Base-by-base conservation (phyloP, 345 rosid species). In the Linum trigynum region DNA sequence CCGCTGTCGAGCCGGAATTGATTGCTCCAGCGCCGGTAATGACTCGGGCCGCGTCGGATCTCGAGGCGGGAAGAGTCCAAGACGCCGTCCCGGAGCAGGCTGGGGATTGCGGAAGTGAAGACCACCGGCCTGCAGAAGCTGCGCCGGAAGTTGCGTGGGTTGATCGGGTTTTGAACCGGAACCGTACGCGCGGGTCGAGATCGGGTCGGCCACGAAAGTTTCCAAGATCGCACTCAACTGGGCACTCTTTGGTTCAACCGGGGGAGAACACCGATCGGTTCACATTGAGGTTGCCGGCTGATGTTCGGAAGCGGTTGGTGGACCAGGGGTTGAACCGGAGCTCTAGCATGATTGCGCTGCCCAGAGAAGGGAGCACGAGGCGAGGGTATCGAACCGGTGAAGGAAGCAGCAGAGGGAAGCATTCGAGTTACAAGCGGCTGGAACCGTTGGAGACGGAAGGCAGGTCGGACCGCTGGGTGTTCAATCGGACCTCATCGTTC, bases 201-300 rank as follows among this genome's bases (percentile, higher is more conserved):
- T 81, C 86, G 0, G 65, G 62, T 38, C 59, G 77, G 68, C 41
- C 76, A 62, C 78, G 74, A 45, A 71, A 64, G 65, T 80, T 83
- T 40, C 70, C 82, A 7, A 81, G 95, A 38, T 94, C 99, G 1
- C 97, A 94, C 65, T 83, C 99, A 5, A 94, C 97, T 16, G 99
- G 99, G 0, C 99, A 94, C 65, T 90, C 96, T 7, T 63, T 87
- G 70, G 73, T 94, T n/a, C 88, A 84, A 15, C 95, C 95, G 1
- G 97, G 99, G 2, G 92, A 88, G 57, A 81, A 84, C 65, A 84
- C 83, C 0, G 99, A 94, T 58, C 82, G 97, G 69, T 94, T 88
- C 83, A 94, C 96, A 5, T 58, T 94, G 36, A 71, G 80, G 40
- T 45, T 94, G 57, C 96, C 97, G 38, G 87, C 37, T 35, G 95